Evolutionary conservation across 768 basidiomycete species (phyloP), one percentile per base, ranked within the genome.

Genomic region (Amanita polypyramis): DNA sequence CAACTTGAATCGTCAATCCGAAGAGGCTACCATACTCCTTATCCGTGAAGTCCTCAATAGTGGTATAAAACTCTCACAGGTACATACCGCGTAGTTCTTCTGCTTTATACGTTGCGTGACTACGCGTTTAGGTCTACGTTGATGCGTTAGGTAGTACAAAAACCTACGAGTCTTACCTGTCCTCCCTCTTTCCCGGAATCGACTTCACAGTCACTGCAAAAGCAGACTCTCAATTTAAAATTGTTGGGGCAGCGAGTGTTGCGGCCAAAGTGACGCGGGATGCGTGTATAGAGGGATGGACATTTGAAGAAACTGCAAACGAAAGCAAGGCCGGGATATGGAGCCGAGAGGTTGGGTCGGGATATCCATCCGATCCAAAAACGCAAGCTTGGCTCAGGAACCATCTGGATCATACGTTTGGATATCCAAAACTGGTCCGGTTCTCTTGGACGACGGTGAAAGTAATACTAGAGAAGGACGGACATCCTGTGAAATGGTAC

Each of bases 361-460:
- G 95, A 4, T 98, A 98, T 66, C 95, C 95, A 1, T 83, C 85
- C 59, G 90, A 99, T 65, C 95, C 96, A 0, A 90, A 85, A 56
- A 98, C 96, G 0, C 79, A 92, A 57, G 79, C 79, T 0, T 98
- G 91, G 89, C 69, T 99, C 10, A 76, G 76, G 54, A 61, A 69
- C 1, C 74, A 84, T 0, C 58, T 97, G 10, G 83, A 97, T 47
- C 85, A 83, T 1, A 84, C 90, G 2, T 99, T 99, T 60, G 96
- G 96, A 4, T 95, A 80, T 58, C 95, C 95, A 0, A 84, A 79
- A 14, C 64, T 97, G 33, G 94, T 81, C 2, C 79, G 96, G 14
- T 98, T 98, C 66, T 92, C 88, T 1, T 99, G 96, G 96, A 81
- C 88, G 2, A 96, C 96, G 0, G 80, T 94, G 52, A 93, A 92